Base-by-base conservation (phyloP, 2,329 filamentous ascomycete genomes). In the Penicillium sp. region DNA sequence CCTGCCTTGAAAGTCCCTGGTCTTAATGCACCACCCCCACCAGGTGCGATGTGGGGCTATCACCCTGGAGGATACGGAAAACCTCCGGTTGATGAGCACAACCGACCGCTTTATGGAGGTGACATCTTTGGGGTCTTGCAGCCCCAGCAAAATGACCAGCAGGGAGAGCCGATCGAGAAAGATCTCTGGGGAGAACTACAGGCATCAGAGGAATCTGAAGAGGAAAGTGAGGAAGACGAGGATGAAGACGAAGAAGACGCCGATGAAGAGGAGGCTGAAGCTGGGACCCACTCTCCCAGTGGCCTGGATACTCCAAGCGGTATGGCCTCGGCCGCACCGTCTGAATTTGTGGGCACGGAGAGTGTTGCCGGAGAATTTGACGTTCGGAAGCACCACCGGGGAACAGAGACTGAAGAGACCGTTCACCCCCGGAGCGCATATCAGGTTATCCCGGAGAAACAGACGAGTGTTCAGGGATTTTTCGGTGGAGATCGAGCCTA, bases 51-150 rank as follows among this genome's bases (percentile, higher is more conserved):
- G 56, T 99, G 95, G 95, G 95, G 95, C 2, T 99, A 96, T 74
- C 90, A 93, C 65, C 92, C 93, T 8, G 95, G 95, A 58, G 93
- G 93, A 58, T 99, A 93, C 81, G 95, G 95, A 50, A 98, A 98
- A 73, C 93, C 95, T 0, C 95, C 95, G 0, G 87, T 96, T 1
- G 93, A 98, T 71, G 95, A 98, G 66, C 90, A 91, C 73, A 96
- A 96, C 74, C 83, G 91, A 50, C 93, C 95, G 0, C 80, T 97
- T 3, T 98, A 93, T 71, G 95, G 93, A 52, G 93, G 95, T 65
- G 95, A 99, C 74, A 90, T 98, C 22, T 97, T 96, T 71, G 95
- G 95, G 58, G 86, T 96, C 48, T 73, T 86, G 54, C 83, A 86
- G 65, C 79, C 84, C 14, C 82, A 87, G 67, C 81, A 86, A 65